These are phyloP conservation scores for Xylaria sp. DNA, from an alignment of 2,329 filamentous ascomycete species.

Conservation along the genomic window DNA sequence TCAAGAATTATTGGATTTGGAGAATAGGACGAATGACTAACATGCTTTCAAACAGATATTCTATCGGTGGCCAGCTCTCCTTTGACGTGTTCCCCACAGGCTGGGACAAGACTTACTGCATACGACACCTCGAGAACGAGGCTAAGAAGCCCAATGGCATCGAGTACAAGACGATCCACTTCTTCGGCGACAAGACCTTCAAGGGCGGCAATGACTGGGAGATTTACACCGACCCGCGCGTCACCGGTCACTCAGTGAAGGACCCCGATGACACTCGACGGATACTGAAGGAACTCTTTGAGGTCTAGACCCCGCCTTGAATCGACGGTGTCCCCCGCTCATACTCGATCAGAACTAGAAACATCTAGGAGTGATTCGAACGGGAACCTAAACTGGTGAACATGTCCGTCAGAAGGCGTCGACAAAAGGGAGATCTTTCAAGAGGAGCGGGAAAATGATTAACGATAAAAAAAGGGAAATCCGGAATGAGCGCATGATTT, in stretches of 20 bases:
- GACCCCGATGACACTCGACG: slow-evolving; percentile 82
- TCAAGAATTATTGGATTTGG: not conserved
- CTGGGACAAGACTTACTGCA: slow-evolving; percentile 99
- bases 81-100: slow-evolving; percentile 97
- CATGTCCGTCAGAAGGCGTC: too few species aligned
- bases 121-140: slow-evolving; percentile 84
- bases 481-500: too few species aligned
- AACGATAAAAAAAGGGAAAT: too few species aligned
- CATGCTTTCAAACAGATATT: slow-evolving; percentile 63
- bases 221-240: slow-evolving; percentile 83
- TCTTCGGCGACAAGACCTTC: slow-evolving; percentile 96
- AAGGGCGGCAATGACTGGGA: slow-evolving; percentile 94
- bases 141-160: slow-evolving; percentile 72
- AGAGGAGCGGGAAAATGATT: too few species aligned
- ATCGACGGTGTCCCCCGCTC: too few species aligned
- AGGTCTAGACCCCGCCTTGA: too few species aligned
- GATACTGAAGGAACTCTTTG: slow-evolving; percentile 81
- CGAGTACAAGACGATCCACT: slow-evolving; percentile 87
- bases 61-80: slow-evolving; percentile 95
- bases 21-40: not conserved
- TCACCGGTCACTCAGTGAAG: slow-evolving; percentile 82
- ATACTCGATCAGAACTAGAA: too few species aligned
- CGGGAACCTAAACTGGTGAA: too few species aligned
- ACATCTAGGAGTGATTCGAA: too few species aligned
- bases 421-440: too few species aligned